A percentile compares a stretch with the other conserved stretches of the same genome.
These are phyloP conservation scores for Uronychia setigera DNA, from an alignment of 73 alveolate species.

Conservation along the genomic window DNA sequence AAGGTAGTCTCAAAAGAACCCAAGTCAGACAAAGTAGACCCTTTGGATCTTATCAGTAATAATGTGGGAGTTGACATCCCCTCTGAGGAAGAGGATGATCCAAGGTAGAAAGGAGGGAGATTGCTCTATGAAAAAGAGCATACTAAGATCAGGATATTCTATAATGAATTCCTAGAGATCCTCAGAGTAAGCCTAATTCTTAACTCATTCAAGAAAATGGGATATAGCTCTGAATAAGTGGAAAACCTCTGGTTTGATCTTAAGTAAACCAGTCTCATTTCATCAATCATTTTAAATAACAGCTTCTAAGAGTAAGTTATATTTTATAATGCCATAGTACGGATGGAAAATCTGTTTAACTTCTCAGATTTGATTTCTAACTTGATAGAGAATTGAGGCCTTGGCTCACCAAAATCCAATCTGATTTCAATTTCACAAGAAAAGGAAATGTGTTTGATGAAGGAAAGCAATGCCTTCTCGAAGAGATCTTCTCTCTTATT, in stretches of 20 bases:
- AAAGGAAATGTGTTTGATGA: background rate
- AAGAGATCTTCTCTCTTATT: background rate
- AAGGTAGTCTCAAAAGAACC: background rate
- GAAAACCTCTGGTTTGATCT: background rate
- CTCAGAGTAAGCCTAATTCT: background rate
- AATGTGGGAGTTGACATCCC: too few species aligned
- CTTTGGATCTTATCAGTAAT: background rate
- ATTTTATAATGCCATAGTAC: background rate
- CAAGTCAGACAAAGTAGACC: background rate
- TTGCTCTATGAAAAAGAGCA: background rate
- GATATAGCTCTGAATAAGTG: background rate
- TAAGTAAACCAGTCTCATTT: background rate
- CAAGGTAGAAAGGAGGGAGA: background rate
- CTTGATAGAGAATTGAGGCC: background rate
- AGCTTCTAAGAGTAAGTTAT: background rate
- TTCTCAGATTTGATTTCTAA: background rate
- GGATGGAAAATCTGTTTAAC: background rate
- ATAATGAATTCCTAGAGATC: background rate
- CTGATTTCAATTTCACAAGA: background rate
- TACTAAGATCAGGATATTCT: background rate
- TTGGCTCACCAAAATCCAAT: background rate
- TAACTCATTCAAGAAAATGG: background rate
- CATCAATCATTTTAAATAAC: background rate
- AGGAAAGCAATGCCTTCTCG: background rate
- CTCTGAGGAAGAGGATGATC: background rate